A percentile compares a stretch with the other conserved stretches of the same genome.
Evolutionary conservation across 495 filamentous ascomycete genomes (phyloP).

Genomic region (Hypoxylon trugodes): DNA sequence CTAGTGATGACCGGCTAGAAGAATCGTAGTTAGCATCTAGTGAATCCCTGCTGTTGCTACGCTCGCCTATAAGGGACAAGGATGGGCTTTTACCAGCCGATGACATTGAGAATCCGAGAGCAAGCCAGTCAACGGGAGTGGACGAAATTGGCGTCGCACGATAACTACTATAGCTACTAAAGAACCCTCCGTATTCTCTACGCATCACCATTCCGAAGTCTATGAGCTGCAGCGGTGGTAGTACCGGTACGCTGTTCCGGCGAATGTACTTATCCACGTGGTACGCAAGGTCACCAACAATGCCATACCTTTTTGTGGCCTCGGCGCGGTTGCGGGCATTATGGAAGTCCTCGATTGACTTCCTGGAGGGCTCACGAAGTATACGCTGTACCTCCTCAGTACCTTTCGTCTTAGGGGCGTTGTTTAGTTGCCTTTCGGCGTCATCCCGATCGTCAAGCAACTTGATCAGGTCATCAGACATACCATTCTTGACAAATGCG

Average conservation of each 20-base stretch:
- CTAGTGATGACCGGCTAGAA: background rate
- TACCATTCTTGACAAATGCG: slow-evolving; percentile 9
- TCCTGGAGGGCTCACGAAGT: slow-evolving; percentile 26
- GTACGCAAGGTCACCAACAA: slow-evolving; percentile 5
- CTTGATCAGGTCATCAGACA: slow-evolving; percentile 8
- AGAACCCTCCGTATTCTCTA: background rate
- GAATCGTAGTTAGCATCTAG: background rate
- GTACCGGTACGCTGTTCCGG: slow-evolving; percentile 25
- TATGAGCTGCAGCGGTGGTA: slow-evolving; percentile 29
- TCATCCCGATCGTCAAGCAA: slow-evolving; percentile 21
- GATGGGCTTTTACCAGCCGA: background rate
- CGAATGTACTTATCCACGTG: slow-evolving; percentile 30
- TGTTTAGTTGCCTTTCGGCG: slow-evolving; percentile 9
- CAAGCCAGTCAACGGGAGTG: slow-evolving; percentile 23
- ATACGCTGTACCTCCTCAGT: slow-evolving; percentile 29
- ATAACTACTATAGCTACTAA: background rate
- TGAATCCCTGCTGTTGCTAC: slow-evolving; percentile 22
- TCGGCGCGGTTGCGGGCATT: slow-evolving; percentile 19
- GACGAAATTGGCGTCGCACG: background rate
- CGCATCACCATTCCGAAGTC: background rate
- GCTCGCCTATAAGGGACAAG: slow-evolving; percentile 14
- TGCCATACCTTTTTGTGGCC: slow-evolving; percentile 8
- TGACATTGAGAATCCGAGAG: background rate
- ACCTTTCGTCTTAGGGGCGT: slow-evolving; percentile 24
- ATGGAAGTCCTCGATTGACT: slow-evolving; percentile 23